Evolutionary conservation across 2,329 filamentous ascomycete species (phyloP).

Genomic region (Penicillium brevicompactum): DNA sequence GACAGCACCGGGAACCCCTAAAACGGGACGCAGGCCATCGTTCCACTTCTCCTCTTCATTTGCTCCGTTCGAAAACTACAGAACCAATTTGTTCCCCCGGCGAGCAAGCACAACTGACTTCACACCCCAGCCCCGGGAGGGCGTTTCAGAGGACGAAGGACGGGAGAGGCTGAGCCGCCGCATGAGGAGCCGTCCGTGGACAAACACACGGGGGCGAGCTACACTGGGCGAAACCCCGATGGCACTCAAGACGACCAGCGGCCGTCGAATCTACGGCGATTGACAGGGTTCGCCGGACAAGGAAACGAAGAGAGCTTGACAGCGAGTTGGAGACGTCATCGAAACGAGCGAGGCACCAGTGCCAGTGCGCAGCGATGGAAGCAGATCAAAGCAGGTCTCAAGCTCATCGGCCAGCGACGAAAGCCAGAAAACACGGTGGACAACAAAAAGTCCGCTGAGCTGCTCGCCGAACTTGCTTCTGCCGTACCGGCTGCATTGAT

Average conservation of each 20-base stretch:
- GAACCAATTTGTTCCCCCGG: conserved; percentile 58
- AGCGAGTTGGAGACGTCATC: conserved; percentile 53
- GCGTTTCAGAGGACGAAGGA: conserved; percentile 75
- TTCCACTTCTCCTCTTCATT: conserved; percentile 51
- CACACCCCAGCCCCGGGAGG: conserved; percentile 59
- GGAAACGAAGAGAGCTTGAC: conserved; percentile 65
- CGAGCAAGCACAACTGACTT: conserved; percentile 67
- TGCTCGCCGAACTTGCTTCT: conserved; percentile 92
- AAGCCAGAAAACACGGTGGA: conserved; percentile 85
- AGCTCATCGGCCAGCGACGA: conserved; percentile 72
- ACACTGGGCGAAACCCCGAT: conserved; percentile 55
- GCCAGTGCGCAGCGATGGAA: conserved; percentile 82
- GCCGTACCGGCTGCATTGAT: conserved; percentile 92
- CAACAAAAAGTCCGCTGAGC: conserved; percentile 90
- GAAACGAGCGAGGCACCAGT: conserved; percentile 68
- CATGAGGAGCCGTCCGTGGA: conserved; percentile 60
- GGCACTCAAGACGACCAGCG: conserved; percentile 57
- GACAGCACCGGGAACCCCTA: conserved; percentile 70
- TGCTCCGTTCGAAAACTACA: conserved; percentile 47
- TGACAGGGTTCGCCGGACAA: conserved; percentile 66
- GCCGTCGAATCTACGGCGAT: conserved; percentile 65
- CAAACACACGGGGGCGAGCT: conserved; percentile 50
- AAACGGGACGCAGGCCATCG: conserved; percentile 43
- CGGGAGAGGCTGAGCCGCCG: conserved; percentile 64
- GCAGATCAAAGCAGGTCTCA: conserved; percentile 87